Base-by-base conservation (phyloP, 139 green algal species). In the Chlorella sp. region DNA sequence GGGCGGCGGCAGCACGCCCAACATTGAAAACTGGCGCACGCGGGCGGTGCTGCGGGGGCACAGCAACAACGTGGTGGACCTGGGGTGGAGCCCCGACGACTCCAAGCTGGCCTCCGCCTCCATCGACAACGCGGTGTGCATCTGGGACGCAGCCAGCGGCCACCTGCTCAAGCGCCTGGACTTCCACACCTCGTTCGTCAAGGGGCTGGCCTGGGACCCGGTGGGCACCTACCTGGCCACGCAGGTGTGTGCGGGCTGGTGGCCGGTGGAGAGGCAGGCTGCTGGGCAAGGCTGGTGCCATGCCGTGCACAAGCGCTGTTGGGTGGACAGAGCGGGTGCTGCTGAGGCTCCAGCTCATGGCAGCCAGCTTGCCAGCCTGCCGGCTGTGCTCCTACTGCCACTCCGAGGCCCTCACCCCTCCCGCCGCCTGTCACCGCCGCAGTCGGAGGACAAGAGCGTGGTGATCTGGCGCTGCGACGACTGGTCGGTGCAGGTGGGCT, bases 171-270 rank as follows among this genome's bases (percentile, higher is more conserved):
- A 57, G 26, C 79, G 79, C 13, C 87, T 97, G 16, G 38, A 85
- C 41, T 89, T 82, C 12, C 96, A 98, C 87, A 84, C 75, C n/a
- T 93, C 86, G 65, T 95, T 95, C 64, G 96, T 99, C 39, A 99
- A 99, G 84, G 97, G 97, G 36, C 89, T 99, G 23, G 94, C 95
- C 4, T 99, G 97, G 96, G 97, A 99, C 91, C 97, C 97, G 0
- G 91, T 99, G 18, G 94, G 94, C 56, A 91, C 84, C 5, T 99
- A 96, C 89, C 84, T 99, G 32, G 96, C 94, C 36, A 95, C 88
- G 21, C 92, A 96, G 84, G 82, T 85, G 69, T 13, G 74, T 34
- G 34, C 4, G 4, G 74, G 34, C 7, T 51, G 44, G 44, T 6
- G 44, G 44, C 7, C 6, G 9, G 9, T 51, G 44, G 44, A n/a